Percentiles rank a stretch among this genome's conserved stretches.
phyloP scores from a whole-genome alignment of 108 stramenopile genomes.

The Cyclotella baltica region DNA sequence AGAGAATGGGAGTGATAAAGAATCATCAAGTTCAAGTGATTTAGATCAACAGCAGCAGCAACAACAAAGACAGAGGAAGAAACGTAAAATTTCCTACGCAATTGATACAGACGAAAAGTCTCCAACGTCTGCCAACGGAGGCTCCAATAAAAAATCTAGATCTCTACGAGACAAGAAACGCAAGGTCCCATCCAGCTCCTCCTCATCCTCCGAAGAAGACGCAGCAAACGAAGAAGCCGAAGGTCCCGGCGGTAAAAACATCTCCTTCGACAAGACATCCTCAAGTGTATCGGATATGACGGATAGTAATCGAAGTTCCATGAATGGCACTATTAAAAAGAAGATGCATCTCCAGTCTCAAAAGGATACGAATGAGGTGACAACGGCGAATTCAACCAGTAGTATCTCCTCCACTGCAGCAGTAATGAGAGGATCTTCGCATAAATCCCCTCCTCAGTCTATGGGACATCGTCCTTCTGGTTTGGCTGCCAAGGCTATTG shows the following conservation, averaged over 20 bases:
- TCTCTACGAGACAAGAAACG: slow-evolving; percentile 6
- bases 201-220: slow-evolving; percentile 45
- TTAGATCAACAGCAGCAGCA: slow-evolving; percentile 3
- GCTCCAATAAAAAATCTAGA: neutral
- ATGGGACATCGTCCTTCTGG: neutral
- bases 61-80: slow-evolving; percentile 16
- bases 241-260: slow-evolving; percentile 56
- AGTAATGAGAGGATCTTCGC: slow-evolving; percentile 51
- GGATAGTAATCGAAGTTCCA: slow-evolving; percentile 68
- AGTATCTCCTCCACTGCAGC: slow-evolving; percentile 77
- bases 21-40: neutral
- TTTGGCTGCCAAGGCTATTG: neutral
- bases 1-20: slow-evolving; percentile 22
- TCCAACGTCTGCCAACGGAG: neutral
- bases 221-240: slow-evolving; percentile 32
- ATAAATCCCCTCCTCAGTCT: slow-evolving; percentile 18
- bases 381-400: slow-evolving; percentile 20
- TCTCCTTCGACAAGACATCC: slow-evolving; percentile 60
- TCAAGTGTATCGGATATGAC: slow-evolving; percentile 78
- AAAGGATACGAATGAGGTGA: neutral
- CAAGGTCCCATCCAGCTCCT: slow-evolving; percentile 26
- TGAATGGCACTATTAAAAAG: slow-evolving; percentile 30
- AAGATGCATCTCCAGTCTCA: neutral
- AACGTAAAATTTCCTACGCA: slow-evolving; percentile 16
- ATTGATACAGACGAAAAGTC: neutral